Evolutionary conservation across 805 yeast genomes (phyloP).

Genomic region (Wilhelminamyces savonicus): DNA sequence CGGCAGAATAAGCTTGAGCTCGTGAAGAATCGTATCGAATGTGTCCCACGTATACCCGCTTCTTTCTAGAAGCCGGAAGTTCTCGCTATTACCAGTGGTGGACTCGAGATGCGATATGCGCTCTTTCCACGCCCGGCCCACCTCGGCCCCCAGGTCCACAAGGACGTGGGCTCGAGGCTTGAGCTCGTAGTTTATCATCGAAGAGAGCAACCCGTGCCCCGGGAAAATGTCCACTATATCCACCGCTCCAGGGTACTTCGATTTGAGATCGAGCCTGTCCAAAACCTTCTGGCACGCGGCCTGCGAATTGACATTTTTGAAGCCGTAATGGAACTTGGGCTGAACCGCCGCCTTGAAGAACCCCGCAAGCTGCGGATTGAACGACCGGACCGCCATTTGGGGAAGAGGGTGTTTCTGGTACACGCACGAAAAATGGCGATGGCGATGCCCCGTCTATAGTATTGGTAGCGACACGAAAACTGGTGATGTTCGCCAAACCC

Average conservation of each 20-base stretch:
- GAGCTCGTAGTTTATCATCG: constrained; percentile 52
- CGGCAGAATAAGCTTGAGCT: constrained; percentile 36
- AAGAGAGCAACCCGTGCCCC: constrained; percentile 55
- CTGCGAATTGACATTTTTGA: constrained; percentile 15
- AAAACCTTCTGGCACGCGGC: constrained; percentile 32
- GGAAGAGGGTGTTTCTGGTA: no score
- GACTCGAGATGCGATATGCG: constrained; percentile 16
- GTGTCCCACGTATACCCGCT: constrained; percentile 71
- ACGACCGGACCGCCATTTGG: constrained; percentile 13
- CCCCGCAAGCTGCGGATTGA: constrained; percentile 20
- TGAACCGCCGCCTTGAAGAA: constrained; percentile 13
- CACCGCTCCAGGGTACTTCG: constrained; percentile 29
- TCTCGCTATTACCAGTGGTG: constrained; percentile 20
- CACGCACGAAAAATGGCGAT: no score
- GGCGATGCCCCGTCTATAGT: no score
- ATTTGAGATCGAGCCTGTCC: constrained; percentile 39
- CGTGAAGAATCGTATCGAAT: constrained; percentile 41
- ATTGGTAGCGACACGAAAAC: no score
- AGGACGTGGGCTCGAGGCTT: constrained; percentile 60
- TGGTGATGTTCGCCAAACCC: no score
- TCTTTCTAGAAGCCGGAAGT: constrained; percentile 23
- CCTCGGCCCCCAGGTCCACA: constrained; percentile 43
- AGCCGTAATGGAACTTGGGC: constrained; percentile 19
- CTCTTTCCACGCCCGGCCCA: constrained; percentile 21
- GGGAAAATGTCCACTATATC: constrained; percentile 57